Conservation (phyloP, 2,329 filamentous ascomycete species). For the Calonectria montana region DNA sequence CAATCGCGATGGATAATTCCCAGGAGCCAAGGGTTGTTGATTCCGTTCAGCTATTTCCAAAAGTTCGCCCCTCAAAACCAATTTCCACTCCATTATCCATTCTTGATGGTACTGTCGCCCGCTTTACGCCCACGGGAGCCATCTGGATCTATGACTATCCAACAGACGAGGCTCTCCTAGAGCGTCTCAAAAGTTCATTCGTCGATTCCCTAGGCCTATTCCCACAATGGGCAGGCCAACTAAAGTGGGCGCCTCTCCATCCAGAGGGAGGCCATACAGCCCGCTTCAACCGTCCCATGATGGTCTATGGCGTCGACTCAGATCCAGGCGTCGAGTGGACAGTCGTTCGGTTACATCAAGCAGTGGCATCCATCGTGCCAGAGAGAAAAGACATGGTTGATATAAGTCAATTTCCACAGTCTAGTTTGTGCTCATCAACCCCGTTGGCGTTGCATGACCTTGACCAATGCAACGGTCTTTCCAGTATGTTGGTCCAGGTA, state of each 20-base stretch:
- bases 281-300: constrained; percentile 2
- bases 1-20: background rate
- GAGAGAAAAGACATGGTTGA: background rate
- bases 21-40: background rate
- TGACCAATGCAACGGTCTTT: background rate
- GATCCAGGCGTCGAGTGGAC: constrained; percentile 1
- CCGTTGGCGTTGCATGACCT: background rate
- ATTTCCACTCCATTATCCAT: background rate
- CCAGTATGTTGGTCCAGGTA: background rate
- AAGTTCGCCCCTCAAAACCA: background rate
- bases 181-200: background rate
- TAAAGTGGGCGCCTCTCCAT: background rate
- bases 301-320: background rate
- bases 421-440: background rate
- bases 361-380: background rate
- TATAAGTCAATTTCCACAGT: background rate
- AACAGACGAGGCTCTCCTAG: background rate
- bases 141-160: background rate
- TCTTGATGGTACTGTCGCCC: background rate
- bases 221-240: background rate
- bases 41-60: background rate
- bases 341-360: background rate
- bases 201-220: background rate
- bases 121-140: background rate
- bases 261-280: background rate